Base-by-base conservation (phyloP, 441 rosid genomes). In the Arabidopsis lyrata region DNA sequence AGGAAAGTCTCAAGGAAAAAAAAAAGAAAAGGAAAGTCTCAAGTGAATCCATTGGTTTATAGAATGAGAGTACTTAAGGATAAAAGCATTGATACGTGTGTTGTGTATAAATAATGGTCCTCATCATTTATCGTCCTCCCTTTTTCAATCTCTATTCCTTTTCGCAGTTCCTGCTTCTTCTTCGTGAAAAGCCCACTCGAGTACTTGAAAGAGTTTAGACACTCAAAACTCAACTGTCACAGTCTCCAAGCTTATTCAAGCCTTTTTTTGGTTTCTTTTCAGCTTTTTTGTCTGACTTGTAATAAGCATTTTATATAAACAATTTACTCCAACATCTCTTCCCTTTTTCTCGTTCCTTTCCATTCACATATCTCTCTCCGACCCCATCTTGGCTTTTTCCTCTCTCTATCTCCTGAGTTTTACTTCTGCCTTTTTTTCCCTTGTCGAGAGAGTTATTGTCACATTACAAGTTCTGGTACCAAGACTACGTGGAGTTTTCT, bases 141-240 rank as follows among this genome's bases (percentile, higher is more conserved):
- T 38, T 58, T 54, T 16, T 16, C 45, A 14, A 72, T 29, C 14
- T 71, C 67, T 7, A 15, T 32, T 49, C 6, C 34, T 50, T 66
- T 56, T 73, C 48, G 54, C 36, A 38, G 3, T 45, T 56, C 8
- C 1, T 47, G 45, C 39, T 50, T 59, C 48, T 60, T 47, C 50
- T 47, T 18, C 52, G 36, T 45, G 79, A 36, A 68, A 75, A 62
- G 65, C 57, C 57, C 65, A 68, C 79, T 69, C 45, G n/a, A 76
- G 79, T 68, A 50, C 75, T 58, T 55, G 45, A 27, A 62, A 54
- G 50, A 53, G 78, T 68, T 68, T 52, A 53, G 34, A 68, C 50
- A 49, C 66, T 41, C 50, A 27, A 29, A 29, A 58, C 66, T 68
- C 69, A 44, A 75, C 64, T 75, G 74, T 68, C 79, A 36, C 65